Evolutionary conservation across 371 early-diverging fungal genomes (phyloP), one percentile per base, ranked within the genome.

Genomic region (Saksenaea vasiformis): DNA sequence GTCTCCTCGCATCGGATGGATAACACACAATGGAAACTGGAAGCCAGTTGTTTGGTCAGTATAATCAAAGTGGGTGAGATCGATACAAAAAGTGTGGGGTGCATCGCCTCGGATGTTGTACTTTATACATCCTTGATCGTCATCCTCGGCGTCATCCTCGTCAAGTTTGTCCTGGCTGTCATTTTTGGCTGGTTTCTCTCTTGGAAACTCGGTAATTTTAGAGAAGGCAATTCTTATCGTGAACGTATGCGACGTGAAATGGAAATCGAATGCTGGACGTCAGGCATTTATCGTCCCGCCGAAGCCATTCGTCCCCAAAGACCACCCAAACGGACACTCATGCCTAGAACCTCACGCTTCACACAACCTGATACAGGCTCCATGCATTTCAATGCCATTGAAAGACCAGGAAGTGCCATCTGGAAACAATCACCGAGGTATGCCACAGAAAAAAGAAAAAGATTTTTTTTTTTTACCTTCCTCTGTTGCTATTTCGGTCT

Each of bases 171-270:
- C 14, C 80, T 91, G 66, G 93, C 95, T 3, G 68, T 92, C n/a
- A 74, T 85, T 43, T 94, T 93, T 78, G 87, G 85, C 36, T 90
- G 90, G 90, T 84, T 89, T 38, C 68, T 91, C 54, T 80, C 84
- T 0, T 86, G 84, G 72, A 78, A 85, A 37, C 70, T 87, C 41
- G 90, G 87, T 51, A 89, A 84, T 44, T 74, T 77, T 41, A 73
- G 77, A 44, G 83, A 84, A 74, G 76, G 76, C 57, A 28, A 58
- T 60, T 66, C 79, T 34, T 69, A 82, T 62, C 77, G 85, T 35
- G 85, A 84, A 14, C 76, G 85, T 22, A 83, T 84, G 76, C 68
- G 76, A 51, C 80, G 87, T 35, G 76, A 79, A 28, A 76, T 69
- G 37, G 82, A 84, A 62, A 85, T 89, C 27, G 89, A 89, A 60